Base-by-base conservation (phyloP, 768 basidiomycete species). In the Boletellus emodensis region DNA sequence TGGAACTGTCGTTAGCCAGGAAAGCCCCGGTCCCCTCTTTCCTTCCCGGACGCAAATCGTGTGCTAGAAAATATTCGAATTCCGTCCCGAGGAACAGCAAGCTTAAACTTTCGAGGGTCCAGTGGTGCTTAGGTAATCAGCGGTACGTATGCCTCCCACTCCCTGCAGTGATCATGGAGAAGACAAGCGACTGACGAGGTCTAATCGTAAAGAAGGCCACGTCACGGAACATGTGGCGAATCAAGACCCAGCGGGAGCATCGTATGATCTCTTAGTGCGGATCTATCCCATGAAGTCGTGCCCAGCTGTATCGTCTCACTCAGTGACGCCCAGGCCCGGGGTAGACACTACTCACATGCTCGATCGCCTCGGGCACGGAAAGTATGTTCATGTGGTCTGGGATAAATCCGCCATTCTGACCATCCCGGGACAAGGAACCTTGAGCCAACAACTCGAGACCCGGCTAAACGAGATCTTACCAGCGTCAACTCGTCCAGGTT, bases 361-460 rank as follows among this genome's bases (percentile, higher is more conserved):
- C 69, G 15, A 74, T 59, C 11, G 86, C 85, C 37, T 86, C 82
- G 4, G 62, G 44, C 11, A 70, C 71, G 9, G 84, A 75, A 13
- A 91, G 60, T 18, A 91, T 67, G 60, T 90, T 87, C 87, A 91
- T 90, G 57, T 90, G 85, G 54, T 88, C 81, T 9, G 87, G 87
- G 28, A 79, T 53, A 35, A 61, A 66, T 18, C 79, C 76, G 22
- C 77, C 70, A 44, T 82, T 80, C 80, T 80, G 57, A 49, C 42
- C n/a, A 20, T 32, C 32, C n/a, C 32, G 2, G 3, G 6, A 20
- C 11, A 42, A 17, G 20, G 4, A 42, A 7, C 15, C 3, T 34
- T 26, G 14, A 44, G 42, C 6, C 24, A 26, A 34, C 37, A 24
- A 10, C 15, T 17, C 36, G 11, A 24, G 17, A 37, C 40, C 30